Conservation (phyloP, 345 rosid species). For the Punica granatum region DNA sequence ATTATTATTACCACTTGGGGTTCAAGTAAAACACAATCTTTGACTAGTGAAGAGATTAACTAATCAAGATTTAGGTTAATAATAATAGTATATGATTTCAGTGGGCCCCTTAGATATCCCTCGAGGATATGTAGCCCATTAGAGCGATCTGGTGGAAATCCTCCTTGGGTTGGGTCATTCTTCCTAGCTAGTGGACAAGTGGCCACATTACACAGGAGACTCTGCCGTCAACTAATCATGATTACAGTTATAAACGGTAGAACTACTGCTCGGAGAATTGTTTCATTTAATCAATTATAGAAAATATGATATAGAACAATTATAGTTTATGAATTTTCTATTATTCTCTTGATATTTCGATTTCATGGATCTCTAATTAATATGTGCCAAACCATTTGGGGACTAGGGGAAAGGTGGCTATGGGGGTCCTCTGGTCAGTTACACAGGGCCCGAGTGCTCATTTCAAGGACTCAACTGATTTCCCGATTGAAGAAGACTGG, state of each 20-base stretch:
- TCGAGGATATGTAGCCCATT: neutral
- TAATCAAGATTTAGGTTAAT: neutral
- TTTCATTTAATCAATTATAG: too few relatives aligned
- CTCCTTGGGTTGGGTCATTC: neutral
- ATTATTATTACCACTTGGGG: too few relatives aligned
- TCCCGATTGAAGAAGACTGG: neutral
- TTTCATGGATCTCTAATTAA: neutral
- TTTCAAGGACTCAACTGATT: neutral
- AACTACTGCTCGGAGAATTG: neutral
- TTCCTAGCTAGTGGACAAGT: neutral
- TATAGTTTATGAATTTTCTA: too few relatives aligned
- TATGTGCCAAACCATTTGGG: neutral
- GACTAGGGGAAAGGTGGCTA: neutral
- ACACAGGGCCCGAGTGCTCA: neutral
- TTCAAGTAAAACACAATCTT: too few relatives aligned
- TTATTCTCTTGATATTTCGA: too few relatives aligned
- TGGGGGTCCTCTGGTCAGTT: neutral
- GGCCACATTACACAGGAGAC: neutral
- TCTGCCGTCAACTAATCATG: neutral
- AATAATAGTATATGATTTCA: too few relatives aligned
- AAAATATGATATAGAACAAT: too few relatives aligned
- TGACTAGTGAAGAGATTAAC: too few relatives aligned
- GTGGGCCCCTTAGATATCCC: neutral
- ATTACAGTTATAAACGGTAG: neutral
- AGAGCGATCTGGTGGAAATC: neutral